These are phyloP conservation scores for Blastocystis sp. DNA, from an alignment of 352 stramenopile species.

Conservation along the genomic window DNA sequence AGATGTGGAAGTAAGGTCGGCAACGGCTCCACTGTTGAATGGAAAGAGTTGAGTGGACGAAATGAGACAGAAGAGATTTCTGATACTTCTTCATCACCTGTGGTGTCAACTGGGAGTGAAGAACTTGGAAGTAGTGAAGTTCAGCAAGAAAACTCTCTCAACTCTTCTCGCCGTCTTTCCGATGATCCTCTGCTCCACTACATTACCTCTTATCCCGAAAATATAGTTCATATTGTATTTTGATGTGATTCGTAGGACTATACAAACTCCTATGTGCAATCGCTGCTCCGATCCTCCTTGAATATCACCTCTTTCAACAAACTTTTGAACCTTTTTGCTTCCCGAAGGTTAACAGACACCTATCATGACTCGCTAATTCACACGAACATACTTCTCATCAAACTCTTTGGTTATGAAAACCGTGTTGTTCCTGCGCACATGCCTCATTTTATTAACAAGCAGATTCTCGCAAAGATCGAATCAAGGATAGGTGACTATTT, in stretches of 20 bases:
- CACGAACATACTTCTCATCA: constrained; percentile 83
- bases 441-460: constrained; percentile 82
- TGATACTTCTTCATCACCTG: too few species aligned
- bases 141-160: too few species aligned
- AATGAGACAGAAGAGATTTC: too few species aligned
- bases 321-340: neutral
- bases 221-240: neutral
- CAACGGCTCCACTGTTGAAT: too few species aligned
- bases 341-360: constrained; percentile 69
- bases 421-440: constrained; percentile 84
- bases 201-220: neutral
- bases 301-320: neutral
- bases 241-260: neutral
- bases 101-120: too few species aligned
- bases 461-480: constrained; percentile 80
- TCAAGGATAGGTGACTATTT: constrained; percentile 68
- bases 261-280: neutral
- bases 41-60: too few species aligned
- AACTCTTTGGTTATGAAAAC: constrained; percentile 73
- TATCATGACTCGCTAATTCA: constrained; percentile 82
- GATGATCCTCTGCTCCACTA: neutral
- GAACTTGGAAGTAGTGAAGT: too few species aligned
- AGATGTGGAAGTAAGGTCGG: too few species aligned
- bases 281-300: neutral
- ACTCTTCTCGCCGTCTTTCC: neutral